phyloP scores from a whole-genome alignment of 2,329 filamentous ascomycete species.

The Huntiella decipiens region DNA sequence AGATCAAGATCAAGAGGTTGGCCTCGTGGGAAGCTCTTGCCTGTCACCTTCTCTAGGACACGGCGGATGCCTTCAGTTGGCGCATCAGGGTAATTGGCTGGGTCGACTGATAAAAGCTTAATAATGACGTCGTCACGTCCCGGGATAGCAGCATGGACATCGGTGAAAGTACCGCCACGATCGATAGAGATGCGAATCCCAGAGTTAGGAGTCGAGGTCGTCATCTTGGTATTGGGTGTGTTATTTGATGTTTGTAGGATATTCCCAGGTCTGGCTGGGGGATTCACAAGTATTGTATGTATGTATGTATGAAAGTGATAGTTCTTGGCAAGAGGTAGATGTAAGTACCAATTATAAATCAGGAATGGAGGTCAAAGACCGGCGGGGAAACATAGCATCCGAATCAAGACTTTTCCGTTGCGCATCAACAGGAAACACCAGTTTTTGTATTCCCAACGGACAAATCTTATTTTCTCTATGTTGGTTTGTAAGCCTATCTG shows the following conservation, averaged over 20 bases:
- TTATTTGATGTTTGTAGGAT: background rate
- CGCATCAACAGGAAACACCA: no score
- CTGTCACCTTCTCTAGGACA: slow-evolving; percentile 60
- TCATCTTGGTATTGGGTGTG: no score
- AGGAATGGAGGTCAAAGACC: no score
- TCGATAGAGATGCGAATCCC: slow-evolving; percentile 60
- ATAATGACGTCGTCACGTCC: slow-evolving; percentile 57
- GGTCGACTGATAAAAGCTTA: slow-evolving; percentile 79
- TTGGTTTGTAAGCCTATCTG: no score
- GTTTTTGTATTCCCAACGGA: no score
- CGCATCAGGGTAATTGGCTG: slow-evolving; percentile 76
- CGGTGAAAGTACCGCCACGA: slow-evolving; percentile 79
- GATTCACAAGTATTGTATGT: no score
- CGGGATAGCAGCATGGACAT: slow-evolving; percentile 71
- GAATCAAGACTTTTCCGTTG: no score
- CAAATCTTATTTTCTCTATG: no score
- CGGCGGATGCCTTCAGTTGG: slow-evolving; percentile 80
- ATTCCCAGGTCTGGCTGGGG: background rate
- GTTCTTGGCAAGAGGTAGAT: no score
- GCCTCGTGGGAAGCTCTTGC: slow-evolving; percentile 59
- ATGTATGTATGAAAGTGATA: no score
- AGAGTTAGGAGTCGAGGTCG: background rate
- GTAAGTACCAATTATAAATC: no score
- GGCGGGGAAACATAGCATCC: no score
- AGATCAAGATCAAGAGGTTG: slow-evolving; percentile 60